A percentile compares a stretch with the other conserved stretches of the same genome.
Conservation (phyloP, 495 filamentous ascomycete genomes). For the Talaromyces proteolyticus region DNA sequence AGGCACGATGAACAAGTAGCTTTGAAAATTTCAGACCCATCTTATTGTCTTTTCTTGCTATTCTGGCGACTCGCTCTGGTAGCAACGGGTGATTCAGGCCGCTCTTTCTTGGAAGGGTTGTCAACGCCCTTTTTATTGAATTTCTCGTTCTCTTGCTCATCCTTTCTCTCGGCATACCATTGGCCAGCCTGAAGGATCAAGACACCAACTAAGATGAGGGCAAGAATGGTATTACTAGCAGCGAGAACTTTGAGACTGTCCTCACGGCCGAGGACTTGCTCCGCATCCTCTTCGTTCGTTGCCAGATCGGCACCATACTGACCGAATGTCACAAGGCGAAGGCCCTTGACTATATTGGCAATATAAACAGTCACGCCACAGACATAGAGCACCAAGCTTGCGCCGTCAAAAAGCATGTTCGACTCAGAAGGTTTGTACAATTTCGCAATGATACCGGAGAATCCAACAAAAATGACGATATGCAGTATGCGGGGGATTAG, state of each 20-base stretch:
- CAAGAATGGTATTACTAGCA: conserved; percentile 94
- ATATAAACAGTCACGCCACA: conserved; percentile 87
- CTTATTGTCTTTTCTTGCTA: conserved; percentile 7
- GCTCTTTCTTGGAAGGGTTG: conserved; percentile 14
- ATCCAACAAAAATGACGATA: conserved; percentile 82
- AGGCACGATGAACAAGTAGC: too few relatives aligned
- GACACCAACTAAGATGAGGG: conserved; percentile 84
- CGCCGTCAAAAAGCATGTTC: conserved; percentile 96
- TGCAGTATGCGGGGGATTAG: conserved; percentile 89
- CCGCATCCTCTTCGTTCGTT: conserved; percentile 18
- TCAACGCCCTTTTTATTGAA: conserved; percentile 50
- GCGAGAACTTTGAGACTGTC: conserved; percentile 85
- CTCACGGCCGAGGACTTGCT: conserved; percentile 58
- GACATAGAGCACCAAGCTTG: conserved; percentile 83
- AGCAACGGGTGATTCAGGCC: conserved; percentile 8
- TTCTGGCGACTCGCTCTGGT: conserved; percentile 4
- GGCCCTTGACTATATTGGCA: conserved; percentile 90
- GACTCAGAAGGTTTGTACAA: conserved; percentile 86
- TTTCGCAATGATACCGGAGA: conserved; percentile 87
- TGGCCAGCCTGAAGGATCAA: conserved; percentile 92
- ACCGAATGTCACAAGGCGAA: conserved; percentile 64
- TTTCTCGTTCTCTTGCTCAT: conserved; percentile 68
- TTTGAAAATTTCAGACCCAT: too few relatives aligned
- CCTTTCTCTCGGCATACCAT: conserved; percentile 97
- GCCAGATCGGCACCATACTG: conserved; percentile 41